Base-by-base conservation (phyloP, 148 eudicot species). In the Beta vulgaris region DNA sequence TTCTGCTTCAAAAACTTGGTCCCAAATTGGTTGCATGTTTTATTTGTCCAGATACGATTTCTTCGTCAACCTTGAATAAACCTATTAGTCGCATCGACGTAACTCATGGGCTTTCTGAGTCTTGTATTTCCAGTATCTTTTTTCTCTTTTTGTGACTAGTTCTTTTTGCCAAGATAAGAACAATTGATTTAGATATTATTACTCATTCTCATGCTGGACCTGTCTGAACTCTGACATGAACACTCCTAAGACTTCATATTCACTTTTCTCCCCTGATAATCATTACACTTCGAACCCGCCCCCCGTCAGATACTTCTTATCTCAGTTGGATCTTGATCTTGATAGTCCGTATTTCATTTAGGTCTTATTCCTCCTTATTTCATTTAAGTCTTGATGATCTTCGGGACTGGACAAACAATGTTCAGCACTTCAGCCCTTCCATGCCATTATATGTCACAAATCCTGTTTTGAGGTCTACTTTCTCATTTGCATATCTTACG, bases 171-270 rank as follows among this genome's bases (percentile, higher is more conserved):
- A 95, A 98, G 94, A 86, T 95, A 95, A 91, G 99, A 89, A 83
- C 77, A 75, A 67, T 95, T 74, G 99, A 95, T 78, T 98, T 98
- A 31, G 99, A 92, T 85, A 66, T 95, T 73, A 89, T 92, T 80
- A 95, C 99, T 81, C 99, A 95, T 88, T 95, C 99, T 77, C 99
- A 95, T 89, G 99, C 99, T 87, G 99, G 92, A 81, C 98, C 99
- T 70, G 92, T 95, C 85, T 98, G 99, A 95, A 98, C 87, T 82
- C 80, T 79, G 82, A 77, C 82, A 68, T 75, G 58, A 82, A 78
- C 59, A 80, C 83, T 68, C 69, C 65, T 70, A 42, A 49, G 75
- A 51, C 40, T 82, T 77, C 29, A 44, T 70, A 58, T 81, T 76
- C 54, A 61, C 79, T 71, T 71, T 55, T 75, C 74, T 63, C 68